Evolutionary conservation across 495 filamentous ascomycete genomes (phyloP).

Genomic region (Aspergillus haitiensis): DNA sequence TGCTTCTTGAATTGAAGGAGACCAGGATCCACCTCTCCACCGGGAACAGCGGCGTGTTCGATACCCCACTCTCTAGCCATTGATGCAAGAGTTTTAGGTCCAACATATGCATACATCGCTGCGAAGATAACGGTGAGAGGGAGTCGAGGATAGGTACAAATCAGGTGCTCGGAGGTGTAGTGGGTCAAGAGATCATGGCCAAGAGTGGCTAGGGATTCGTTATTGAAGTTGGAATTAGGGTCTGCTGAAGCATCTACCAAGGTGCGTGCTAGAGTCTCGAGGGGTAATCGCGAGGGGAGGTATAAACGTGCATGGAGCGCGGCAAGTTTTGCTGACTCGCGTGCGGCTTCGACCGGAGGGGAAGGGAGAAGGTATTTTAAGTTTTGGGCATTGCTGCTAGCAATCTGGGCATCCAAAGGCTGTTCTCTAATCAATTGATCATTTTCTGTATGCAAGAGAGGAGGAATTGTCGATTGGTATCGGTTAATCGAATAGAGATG

Average conservation of each 20-base stretch:
- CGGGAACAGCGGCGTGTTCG: constrained; percentile 76
- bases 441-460: constrained; percentile 32
- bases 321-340: constrained; percentile 82
- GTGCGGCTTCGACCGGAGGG: constrained; percentile 66
- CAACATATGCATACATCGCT: constrained; percentile 79
- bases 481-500: constrained; percentile 39
- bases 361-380: constrained; percentile 55
- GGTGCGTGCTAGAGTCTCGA: constrained; percentile 81
- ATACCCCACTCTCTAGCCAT: constrained; percentile 87
- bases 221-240: constrained; percentile 71
- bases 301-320: constrained; percentile 89
- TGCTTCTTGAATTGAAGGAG: constrained; percentile 76
- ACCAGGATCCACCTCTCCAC: constrained; percentile 89
- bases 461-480: constrained; percentile 40
- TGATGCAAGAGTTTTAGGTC: constrained; percentile 64
- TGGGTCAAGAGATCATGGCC: constrained; percentile 81
- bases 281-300: constrained; percentile 75
- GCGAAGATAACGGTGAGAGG: constrained; percentile 79
- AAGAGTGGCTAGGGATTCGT: constrained; percentile 74
- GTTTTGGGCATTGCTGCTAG: constrained; percentile 26
- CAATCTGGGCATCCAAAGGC: constrained; percentile 27
- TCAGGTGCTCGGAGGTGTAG: constrained; percentile 82
- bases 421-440: constrained; percentile 25
- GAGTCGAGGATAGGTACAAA: constrained; percentile 85
- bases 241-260: constrained; percentile 86